These are phyloP conservation scores for Wickerhamiella nectarea DNA, from an alignment of 805 yeast species.

Conservation along the genomic window DNA sequence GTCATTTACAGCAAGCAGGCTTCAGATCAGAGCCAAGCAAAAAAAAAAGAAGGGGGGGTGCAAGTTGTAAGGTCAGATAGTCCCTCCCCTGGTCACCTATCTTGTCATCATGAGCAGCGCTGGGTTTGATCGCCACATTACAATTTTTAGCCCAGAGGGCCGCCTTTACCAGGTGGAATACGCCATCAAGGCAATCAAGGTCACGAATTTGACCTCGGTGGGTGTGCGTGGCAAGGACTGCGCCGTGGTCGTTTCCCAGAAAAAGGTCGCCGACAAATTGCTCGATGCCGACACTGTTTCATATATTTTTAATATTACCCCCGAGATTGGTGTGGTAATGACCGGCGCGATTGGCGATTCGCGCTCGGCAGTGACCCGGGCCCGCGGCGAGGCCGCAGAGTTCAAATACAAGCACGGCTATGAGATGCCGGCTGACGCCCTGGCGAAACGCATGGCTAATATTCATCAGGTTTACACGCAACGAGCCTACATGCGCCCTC, in stretches of 20 bases:
- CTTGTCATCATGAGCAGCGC: conserved; percentile 32
- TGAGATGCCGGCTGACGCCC: conserved; percentile 88
- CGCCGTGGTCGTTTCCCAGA: conserved; percentile 81
- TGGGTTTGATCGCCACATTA: conserved; percentile 98
- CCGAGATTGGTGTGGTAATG: conserved; percentile 73
- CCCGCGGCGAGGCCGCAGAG: conserved; percentile 91
- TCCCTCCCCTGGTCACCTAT: not conserved
- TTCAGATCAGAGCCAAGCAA: no score
- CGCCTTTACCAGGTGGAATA: conserved; percentile 95
- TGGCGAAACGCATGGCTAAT: conserved; percentile 92
- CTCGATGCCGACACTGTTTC: conserved; percentile 79
- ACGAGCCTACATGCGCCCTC: conserved; percentile 96
- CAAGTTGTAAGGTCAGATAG: no score
- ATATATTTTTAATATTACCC: conserved; percentile 71
- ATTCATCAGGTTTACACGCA: conserved; percentile 91
- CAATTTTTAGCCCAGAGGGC: conserved; percentile 97
- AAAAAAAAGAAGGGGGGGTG: no score
- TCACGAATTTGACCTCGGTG: conserved; percentile 77
- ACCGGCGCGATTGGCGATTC: conserved; percentile 93
- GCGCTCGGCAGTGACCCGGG: conserved; percentile 75
- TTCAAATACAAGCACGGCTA: conserved; percentile 89
- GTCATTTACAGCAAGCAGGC: no score
- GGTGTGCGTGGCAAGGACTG: conserved; percentile 80
- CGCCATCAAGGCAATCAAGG: conserved; percentile 92
- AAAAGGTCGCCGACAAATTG: conserved; percentile 90